These are phyloP conservation scores for Moelleriella libera DNA, from an alignment of 2,329 filamentous ascomycete species.

Conservation along the genomic window DNA sequence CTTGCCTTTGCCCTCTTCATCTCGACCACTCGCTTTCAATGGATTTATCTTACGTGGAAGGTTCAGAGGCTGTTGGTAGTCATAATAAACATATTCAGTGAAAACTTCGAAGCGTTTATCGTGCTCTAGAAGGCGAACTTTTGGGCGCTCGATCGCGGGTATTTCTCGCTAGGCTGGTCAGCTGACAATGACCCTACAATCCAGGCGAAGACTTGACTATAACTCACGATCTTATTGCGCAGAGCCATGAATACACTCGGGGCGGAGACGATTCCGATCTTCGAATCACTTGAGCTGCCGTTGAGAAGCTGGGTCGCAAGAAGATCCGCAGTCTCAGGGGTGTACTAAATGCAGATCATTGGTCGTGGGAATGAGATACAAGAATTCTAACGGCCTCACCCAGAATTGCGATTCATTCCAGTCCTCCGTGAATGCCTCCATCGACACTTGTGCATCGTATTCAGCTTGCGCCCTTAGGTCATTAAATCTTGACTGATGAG, in stretches of 20 bases:
- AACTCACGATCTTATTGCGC: constrained; percentile 51
- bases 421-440: constrained; percentile 64
- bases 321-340: constrained; percentile 52
- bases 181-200: neutral
- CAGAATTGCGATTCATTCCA: constrained; percentile 81
- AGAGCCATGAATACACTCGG: constrained; percentile 67
- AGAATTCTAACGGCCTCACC: constrained; percentile 29
- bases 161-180: constrained; percentile 6
- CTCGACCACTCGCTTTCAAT: too few relatives aligned
- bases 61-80: constrained; percentile 55
- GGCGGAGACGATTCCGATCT: constrained; percentile 57
- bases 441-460: constrained; percentile 33
- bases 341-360: constrained; percentile 36
- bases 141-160: constrained; percentile 25
- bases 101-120: constrained; percentile 63
- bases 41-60: constrained; percentile 34
- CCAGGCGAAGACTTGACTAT: neutral
- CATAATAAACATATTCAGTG: constrained; percentile 60
- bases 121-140: constrained; percentile 55
- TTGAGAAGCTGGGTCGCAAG: constrained; percentile 53
- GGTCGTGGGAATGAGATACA: neutral
- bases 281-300: constrained; percentile 39
- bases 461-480: constrained; percentile 50
- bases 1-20: too few relatives aligned
- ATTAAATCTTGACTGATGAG: constrained; percentile 51